A percentile compares a stretch with the other conserved stretches of the same genome.
Conservation (phyloP, 83 land plant species). For the Diphasiastrum complanatum region DNA sequence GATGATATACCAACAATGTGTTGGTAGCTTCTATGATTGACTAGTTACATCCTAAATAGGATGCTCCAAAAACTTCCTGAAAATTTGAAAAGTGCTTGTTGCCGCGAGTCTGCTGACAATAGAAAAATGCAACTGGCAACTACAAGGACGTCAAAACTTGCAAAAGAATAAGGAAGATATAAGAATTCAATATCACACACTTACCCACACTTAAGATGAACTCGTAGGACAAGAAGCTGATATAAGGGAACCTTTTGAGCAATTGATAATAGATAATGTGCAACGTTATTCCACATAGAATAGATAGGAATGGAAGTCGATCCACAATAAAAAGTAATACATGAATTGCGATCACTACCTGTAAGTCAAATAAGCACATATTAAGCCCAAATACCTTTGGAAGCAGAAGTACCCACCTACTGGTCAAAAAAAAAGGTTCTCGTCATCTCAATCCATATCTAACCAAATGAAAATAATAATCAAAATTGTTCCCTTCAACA, state of each 20-base stretch:
- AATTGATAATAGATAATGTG: conserved; percentile 26
- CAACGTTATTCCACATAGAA: conserved; percentile 8
- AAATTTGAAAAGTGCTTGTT: no score
- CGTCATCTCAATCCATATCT: background rate
- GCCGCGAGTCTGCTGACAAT: no score
- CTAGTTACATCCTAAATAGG: no score
- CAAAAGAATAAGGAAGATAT: background rate
- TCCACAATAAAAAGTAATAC: conserved; percentile 17
- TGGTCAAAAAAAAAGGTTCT: background rate
- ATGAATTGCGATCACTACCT: conserved; percentile 16
- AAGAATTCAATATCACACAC: background rate
- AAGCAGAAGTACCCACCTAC: background rate
- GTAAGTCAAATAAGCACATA: background rate
- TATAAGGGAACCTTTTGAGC: conserved; percentile 26
- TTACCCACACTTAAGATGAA: conserved; percentile 20
- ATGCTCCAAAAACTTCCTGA: no score
- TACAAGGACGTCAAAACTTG: no score
- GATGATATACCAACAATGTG: no score
- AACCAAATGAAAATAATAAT: no score
- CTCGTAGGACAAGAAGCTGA: conserved; percentile 13
- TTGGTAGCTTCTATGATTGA: no score
- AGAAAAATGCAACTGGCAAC: no score
- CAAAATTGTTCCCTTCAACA: no score
- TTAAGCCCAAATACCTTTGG: background rate
- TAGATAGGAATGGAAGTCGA: conserved; percentile 16